Evolutionary conservation across 1,284 basidiomycete species (phyloP).

Genomic region (Leccinum ponderosum): DNA sequence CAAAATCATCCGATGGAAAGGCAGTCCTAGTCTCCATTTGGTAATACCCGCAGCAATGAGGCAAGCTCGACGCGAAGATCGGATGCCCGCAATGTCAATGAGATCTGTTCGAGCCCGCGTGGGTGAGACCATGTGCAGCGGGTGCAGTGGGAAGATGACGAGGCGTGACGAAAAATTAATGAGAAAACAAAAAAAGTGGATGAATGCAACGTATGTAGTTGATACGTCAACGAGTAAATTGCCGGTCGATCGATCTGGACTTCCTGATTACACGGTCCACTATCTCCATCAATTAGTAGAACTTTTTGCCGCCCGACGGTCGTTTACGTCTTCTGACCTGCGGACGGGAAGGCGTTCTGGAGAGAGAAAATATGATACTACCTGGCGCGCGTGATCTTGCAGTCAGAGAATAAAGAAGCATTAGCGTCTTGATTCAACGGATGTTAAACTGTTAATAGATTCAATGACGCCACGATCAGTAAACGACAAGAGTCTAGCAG

Average conservation of each 20-base stretch:
- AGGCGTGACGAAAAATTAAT: neutral
- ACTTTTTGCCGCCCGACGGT: conserved; percentile 1
- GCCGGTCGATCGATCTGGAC: neutral
- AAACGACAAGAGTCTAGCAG: neutral
- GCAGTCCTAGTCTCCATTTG: conserved; percentile 1
- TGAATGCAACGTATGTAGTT: neutral
- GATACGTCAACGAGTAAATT: conserved; percentile 1
- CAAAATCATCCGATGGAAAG: neutral
- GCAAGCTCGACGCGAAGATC: neutral
- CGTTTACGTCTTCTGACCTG: conserved; percentile 22
- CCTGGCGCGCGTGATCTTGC: conserved; percentile 3
- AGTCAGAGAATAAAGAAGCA: neutral
- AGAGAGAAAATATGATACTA: conserved; percentile 6
- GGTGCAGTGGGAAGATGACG: neutral
- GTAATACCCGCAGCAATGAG: neutral
- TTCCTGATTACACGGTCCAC: neutral
- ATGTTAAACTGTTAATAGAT: conserved; percentile 10
- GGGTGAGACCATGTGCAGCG: neutral
- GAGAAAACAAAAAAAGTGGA: conserved; percentile 2
- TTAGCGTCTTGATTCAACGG: conserved; percentile 2
- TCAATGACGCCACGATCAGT: conserved; percentile 10
- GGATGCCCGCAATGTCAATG: neutral
- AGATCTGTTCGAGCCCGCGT: neutral
- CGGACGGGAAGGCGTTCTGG: neutral
- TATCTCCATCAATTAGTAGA: conserved; percentile 5